These are phyloP conservation scores for Chamaenerion angustifolium DNA, from an alignment of 345 rosid species.

Conservation along the genomic window DNA sequence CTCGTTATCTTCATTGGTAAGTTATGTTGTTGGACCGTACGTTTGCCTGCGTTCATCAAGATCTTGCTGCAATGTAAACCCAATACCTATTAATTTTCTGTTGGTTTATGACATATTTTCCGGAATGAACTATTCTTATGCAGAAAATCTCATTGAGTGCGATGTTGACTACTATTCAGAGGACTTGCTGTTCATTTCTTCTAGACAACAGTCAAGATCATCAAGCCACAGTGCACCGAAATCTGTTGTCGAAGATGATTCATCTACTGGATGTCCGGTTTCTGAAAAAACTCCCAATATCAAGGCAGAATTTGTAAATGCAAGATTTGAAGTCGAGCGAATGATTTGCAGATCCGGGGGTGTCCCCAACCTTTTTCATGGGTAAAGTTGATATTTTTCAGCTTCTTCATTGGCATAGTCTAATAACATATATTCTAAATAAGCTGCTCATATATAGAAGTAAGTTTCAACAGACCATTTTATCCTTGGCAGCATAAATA, in stretches of 20 bases:
- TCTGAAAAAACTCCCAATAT: slow-evolving; percentile 11
- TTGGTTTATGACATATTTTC: neutral
- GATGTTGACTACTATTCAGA: slow-evolving; percentile 24
- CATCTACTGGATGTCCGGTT: slow-evolving; percentile 16
- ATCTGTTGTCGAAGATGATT: slow-evolving; percentile 17
- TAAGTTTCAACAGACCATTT: no score
- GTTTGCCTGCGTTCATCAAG: neutral
- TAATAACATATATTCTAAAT: neutral
- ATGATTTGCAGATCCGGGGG: slow-evolving; percentile 14
- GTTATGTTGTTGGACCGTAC: slow-evolving; percentile 9
- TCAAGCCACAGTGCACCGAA: slow-evolving; percentile 12
- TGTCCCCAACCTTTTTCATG: slow-evolving; percentile 27
- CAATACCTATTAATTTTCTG: neutral
- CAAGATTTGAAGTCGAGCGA: slow-evolving; percentile 10
- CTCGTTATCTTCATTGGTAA: slow-evolving; percentile 35
- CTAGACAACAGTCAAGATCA: slow-evolving; percentile 17
- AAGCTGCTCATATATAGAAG: neutral
- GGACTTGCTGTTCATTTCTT: slow-evolving; percentile 12
- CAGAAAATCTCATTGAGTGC: slow-evolving; percentile 38
- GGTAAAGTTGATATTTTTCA: slow-evolving; percentile 20
- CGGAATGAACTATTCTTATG: slow-evolving; percentile 4
- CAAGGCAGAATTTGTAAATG: slow-evolving; percentile 23
- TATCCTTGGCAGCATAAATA: no score
- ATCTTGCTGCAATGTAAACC: neutral
- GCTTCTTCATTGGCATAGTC: neutral